Evolutionary conservation across 129 eudicot genomes (phyloP), one percentile per base, ranked within the genome.

Genomic region (Pulicaria dysenterica): DNA sequence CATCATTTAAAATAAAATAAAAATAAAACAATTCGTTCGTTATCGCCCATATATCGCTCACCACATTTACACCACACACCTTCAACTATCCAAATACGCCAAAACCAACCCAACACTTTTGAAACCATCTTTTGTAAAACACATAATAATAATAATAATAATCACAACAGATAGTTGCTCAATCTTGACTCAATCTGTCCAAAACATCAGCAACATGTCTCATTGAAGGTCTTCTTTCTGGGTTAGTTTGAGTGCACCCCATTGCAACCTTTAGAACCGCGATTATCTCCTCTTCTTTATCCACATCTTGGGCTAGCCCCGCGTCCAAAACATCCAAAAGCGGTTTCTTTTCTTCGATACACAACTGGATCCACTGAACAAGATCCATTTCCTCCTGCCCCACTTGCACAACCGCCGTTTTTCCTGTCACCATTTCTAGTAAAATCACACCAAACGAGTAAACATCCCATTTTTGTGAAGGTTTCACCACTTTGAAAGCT

Each of bases 401-500:
- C 24, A 90, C 86, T 79, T 81, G 95, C 19, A 94, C 79, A 2
- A 94, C 56, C 0, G 98, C 85, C 12, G 92, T 19, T 70, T 81
- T 86, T 8, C 99, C 97, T 0, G 91, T 86, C 56, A 94, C 84
- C 93, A 94, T 80, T 68, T 94, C 99, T 11, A 94, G 78, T 66
- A 94, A 64, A 60, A 94, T 82, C 66, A 94, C 86, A 6, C 99
- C 99, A 38, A 80, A 90, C 6, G 99, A 94, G 75, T 84, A 94
- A 58, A 94, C 84, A 62, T 94, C 99, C 99, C 99, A 94, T 49
- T 94, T 94, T 48, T 94, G 99, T 7, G 99, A 94, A 7, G 99
- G 99, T 56, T 94, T 94, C 73, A 94, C 89, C 49, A 79, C 89
- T 80, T 94, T 94, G 12, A 94, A 70, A 3, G 94, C 90, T 80